A percentile compares a stretch with the other conserved stretches of the same genome.
These are phyloP conservation scores for Gossypium thurberi DNA, from an alignment of 345 rosid species.

Conservation along the genomic window DNA sequence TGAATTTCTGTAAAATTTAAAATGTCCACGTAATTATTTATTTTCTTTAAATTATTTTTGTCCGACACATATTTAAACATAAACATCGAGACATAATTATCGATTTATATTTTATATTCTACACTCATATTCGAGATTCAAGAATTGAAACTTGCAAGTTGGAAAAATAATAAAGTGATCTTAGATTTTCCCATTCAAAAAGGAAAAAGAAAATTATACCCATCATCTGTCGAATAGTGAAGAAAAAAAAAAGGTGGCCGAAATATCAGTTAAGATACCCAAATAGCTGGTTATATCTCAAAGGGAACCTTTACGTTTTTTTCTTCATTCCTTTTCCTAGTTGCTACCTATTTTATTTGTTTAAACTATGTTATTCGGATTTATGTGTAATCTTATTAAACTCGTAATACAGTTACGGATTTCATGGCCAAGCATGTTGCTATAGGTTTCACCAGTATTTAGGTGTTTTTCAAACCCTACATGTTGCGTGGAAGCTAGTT, in stretches of 20 bases:
- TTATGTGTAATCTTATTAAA: background rate
- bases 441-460: no score
- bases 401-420: no score
- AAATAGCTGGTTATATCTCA: background rate
- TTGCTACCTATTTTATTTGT: background rate
- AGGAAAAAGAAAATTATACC: background rate
- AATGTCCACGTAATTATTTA: no score
- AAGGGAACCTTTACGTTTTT: background rate
- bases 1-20: no score
- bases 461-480: no score
- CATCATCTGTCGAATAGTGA: background rate
- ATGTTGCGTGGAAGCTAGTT: no score
- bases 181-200: background rate
- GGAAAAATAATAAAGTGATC: background rate
- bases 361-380: background rate
- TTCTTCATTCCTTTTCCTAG: background rate
- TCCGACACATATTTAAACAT: no score
- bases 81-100: no score
- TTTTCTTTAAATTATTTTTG: no score
- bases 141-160: background rate
- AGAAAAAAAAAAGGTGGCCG: background rate
- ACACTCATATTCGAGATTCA: background rate
- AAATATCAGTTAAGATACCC: background rate
- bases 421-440: no score
- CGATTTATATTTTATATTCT: no score